Evolutionary conservation across 2,329 filamentous ascomycete species (phyloP).

Genomic region (Dactylellina leptospora): DNA sequence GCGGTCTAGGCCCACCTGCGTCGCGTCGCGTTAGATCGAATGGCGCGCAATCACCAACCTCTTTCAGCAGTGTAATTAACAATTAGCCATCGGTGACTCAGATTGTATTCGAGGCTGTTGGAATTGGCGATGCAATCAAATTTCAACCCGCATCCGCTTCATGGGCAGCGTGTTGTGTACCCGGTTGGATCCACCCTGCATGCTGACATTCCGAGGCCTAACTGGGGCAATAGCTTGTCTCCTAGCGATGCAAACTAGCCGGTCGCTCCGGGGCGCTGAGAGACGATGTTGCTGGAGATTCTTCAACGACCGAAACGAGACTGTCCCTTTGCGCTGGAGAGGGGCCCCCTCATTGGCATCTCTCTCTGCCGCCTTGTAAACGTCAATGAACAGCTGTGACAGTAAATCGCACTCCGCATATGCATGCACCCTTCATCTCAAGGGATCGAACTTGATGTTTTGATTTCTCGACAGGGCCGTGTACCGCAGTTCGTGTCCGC

Average conservation of each 20-base stretch:
- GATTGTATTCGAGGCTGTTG: not conserved
- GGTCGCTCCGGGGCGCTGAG: slow-evolving; percentile 3
- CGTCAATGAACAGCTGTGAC: not conserved
- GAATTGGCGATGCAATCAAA: not conserved
- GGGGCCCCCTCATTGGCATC: slow-evolving; percentile 9
- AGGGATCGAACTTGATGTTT: not conserved
- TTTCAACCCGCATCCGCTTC: not conserved
- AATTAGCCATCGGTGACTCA: slow-evolving; percentile 4
- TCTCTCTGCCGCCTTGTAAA: slow-evolving; percentile 2
- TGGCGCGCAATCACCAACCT: slow-evolving; percentile 16
- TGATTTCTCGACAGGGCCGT: not conserved
- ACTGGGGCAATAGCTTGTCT: slow-evolving; percentile 11
- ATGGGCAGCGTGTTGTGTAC: not conserved
- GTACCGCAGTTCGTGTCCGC: not conserved
- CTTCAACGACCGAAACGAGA: slow-evolving; percentile 9
- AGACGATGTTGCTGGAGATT: not conserved
- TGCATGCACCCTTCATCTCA: slow-evolving; percentile 3
- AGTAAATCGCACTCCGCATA: slow-evolving; percentile 4
- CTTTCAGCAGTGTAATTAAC: slow-evolving; percentile 12
- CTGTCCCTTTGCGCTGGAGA: slow-evolving; percentile 1
- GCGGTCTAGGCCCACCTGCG: slow-evolving; percentile 3
- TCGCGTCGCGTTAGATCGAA: slow-evolving; percentile 26
- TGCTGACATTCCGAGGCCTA: slow-evolving; percentile 2
- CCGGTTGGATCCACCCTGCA: slow-evolving; percentile 21
- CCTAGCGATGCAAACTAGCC: not conserved